Percentiles rank a stretch among this genome's conserved stretches.
These are phyloP conservation scores for Nicotiana paniculata DNA, from an alignment of 257 asterid species.

Conservation along the genomic window DNA sequence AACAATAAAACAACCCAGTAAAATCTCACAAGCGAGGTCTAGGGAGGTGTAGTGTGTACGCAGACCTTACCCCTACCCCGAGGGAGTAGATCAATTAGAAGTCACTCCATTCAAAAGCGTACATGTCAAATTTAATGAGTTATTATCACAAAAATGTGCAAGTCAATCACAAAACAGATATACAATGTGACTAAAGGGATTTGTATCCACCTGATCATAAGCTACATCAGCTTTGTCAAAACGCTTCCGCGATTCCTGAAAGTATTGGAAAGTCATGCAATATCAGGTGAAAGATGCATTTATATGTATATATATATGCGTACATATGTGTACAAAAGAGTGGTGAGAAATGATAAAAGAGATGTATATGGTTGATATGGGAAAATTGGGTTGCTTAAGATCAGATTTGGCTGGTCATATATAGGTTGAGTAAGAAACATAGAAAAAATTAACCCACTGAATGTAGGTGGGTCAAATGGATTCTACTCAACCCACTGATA, in stretches of 20 bases:
- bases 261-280: slow-evolving; percentile 11
- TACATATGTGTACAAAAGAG: neutral
- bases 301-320: neutral
- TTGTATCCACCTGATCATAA: slow-evolving; percentile 80
- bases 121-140: neutral
- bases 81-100: neutral
- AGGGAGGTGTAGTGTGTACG: too few relatives aligned
- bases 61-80: too few relatives aligned
- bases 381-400: neutral
- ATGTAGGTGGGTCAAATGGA: neutral
- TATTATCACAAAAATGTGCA: neutral
- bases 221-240: slow-evolving; percentile 81
- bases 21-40: too few relatives aligned
- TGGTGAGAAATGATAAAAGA: neutral
- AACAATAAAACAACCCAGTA: too few relatives aligned
- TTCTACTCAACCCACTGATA: neutral
- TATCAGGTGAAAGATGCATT: neutral
- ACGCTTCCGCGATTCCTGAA: slow-evolving; percentile 96
- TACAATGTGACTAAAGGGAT: slow-evolving; percentile 1
- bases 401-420: neutral
- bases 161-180: neutral
- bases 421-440: neutral
- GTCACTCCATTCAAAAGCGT: neutral
- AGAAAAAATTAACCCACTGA: neutral
- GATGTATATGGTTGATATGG: neutral